Conservation (phyloP, 2,329 filamentous ascomycete species). For the Fusarium graminum region DNA sequence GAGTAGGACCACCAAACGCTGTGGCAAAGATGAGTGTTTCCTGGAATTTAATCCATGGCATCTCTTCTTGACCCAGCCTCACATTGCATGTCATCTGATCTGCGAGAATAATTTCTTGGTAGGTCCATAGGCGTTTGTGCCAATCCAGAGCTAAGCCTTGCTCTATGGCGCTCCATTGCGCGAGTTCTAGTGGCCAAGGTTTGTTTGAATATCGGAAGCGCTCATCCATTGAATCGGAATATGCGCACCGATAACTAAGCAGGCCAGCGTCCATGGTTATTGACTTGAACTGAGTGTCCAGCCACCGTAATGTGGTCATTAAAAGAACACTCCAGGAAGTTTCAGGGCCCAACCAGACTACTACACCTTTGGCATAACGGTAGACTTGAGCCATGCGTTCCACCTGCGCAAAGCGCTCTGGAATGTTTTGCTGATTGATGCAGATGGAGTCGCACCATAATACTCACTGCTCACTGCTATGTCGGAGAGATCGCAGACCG, state of each 20-base stretch:
- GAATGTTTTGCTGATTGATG: not conserved
- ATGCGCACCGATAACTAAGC: rapidly evolving
- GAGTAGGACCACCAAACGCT: too few species aligned
- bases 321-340: not conserved
- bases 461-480: rapidly evolving
- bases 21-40: not conserved
- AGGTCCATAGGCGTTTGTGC: not conserved
- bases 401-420: not conserved
- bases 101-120: not conserved
- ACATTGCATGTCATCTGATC: not conserved
- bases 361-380: not conserved
- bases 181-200: rapidly evolving
- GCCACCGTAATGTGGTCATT: not conserved
- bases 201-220: not conserved
- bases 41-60: not conserved
- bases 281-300: not conserved
- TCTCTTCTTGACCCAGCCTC: not conserved
- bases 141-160: not conserved
- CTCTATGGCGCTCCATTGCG: not conserved
- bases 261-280: not conserved
- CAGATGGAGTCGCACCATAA: constrained; percentile 18
- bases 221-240: not conserved
- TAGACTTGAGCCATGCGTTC: constrained; percentile 3
- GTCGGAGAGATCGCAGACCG: not conserved
- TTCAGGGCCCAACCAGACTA: constrained; percentile 9